phyloP scores from a whole-genome alignment of 192 early-diverging fungal genomes.

The Chytriomyces sp. region DNA sequence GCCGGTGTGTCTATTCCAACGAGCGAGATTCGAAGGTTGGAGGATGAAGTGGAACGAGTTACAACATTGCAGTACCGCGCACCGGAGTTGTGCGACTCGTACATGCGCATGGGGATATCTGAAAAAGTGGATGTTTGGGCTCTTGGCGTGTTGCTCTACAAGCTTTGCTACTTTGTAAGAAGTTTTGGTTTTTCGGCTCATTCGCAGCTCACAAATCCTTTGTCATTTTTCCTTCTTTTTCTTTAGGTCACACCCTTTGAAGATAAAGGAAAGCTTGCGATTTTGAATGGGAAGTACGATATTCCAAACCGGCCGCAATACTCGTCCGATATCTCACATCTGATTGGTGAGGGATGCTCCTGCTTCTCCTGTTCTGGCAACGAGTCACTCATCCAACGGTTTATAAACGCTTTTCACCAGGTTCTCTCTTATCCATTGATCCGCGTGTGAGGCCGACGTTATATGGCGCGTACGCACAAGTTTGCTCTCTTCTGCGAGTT shows the following conservation, averaged over 20 bases:
- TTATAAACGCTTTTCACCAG: slow-evolving; percentile 28
- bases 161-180: slow-evolving; percentile 85
- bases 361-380: neutral
- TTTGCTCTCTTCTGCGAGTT: slow-evolving; percentile 66
- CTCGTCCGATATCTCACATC: slow-evolving; percentile 41
- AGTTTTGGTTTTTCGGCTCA: too few species aligned
- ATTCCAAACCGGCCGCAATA: slow-evolving; percentile 75
- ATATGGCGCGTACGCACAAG: slow-evolving; percentile 72
- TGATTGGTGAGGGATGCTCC: slow-evolving; percentile 41
- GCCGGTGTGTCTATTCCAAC: slow-evolving; percentile 63
- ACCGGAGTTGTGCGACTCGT: slow-evolving; percentile 94
- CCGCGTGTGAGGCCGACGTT: slow-evolving; percentile 78
- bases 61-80: slow-evolving; percentile 96
- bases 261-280: slow-evolving; percentile 82
- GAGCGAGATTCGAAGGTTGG: slow-evolving; percentile 73
- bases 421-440: slow-evolving; percentile 78
- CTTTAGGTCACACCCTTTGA: slow-evolving; percentile 89
- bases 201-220: neutral
- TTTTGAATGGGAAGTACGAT: slow-evolving; percentile 83
- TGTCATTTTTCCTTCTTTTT: slow-evolving; percentile 15
- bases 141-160: slow-evolving; percentile 92
- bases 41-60: slow-evolving; percentile 84
- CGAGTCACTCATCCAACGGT: neutral
- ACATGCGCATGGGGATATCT: slow-evolving; percentile 77
- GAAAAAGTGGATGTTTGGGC: slow-evolving; percentile 86